Base-by-base conservation (phyloP, 331 rosid genomes). In the Stylosanthes scabra region DNA sequence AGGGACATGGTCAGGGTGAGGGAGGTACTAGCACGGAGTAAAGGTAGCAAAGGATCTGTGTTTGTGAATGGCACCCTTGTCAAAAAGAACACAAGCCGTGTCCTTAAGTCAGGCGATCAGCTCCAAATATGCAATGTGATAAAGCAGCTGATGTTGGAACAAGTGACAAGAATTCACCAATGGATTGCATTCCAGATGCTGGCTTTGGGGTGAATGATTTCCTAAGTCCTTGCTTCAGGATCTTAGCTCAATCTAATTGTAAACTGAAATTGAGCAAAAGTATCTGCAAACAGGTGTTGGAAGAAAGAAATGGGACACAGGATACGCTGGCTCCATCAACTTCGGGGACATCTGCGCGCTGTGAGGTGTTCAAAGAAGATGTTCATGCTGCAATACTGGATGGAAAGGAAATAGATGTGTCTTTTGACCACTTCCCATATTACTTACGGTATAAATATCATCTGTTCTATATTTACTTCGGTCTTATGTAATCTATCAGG, bases 191-290 rank as follows among this genome's bases (percentile, higher is more conserved):
- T 78, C 88, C 83, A 46, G 98, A 88, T 39, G 82, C 85, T 39
- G 85, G 87, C 86, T 92, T 92, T 92, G 98, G 99, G 97, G 87
- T 91, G 93, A 92, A 88, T 95, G 96, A 93, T 95, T 90, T 92
- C 92, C 94, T 92, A 87, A 79, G 97, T 97, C 88, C 91, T 92
- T 87, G 92, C 85, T 90, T 89, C 85, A 88, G 94, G 97, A 85
- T 90, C 89, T 88, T 92, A 84, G 96, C 93, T 82, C 88, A 74
- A 84, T 77, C 96, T 92, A 90, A 83, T 90, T 95, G 90, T 95
- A 92, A 89, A 83, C 88, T 96, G 85, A 92, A 96, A 86, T 96
- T 92, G 96, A 90, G 99, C 99, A 85, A 96, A 92, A 89, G 89
- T 96, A 85, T 88, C 82, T 96, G 80, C 92, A 92, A 92, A 96